Conservation (phyloP, 2,329 filamentous ascomycete genomes). For the Fulvia fulva region DNA sequence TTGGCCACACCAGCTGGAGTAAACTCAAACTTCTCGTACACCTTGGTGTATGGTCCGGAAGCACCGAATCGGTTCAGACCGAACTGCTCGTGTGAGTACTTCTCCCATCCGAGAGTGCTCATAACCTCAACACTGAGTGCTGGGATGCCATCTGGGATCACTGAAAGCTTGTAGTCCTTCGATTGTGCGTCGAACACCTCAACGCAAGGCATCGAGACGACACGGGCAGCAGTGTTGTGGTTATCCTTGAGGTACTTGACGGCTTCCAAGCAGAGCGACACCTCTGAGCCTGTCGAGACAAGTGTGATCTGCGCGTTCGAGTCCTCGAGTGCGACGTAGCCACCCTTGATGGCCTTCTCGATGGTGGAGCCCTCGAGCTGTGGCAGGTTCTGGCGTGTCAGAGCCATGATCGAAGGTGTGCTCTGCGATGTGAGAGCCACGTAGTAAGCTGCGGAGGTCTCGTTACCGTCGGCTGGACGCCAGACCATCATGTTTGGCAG, state of each 20-base stretch:
- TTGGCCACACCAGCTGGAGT: constrained; percentile 95
- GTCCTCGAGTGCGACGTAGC: constrained; percentile 83
- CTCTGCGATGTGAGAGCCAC: constrained; percentile 82
- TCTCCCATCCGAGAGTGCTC: constrained; percentile 97
- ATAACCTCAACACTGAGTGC: constrained; percentile 93
- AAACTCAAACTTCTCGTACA: constrained; percentile 99
- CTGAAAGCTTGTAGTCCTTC: constrained; percentile 91
- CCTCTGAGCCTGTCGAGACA: constrained; percentile 93
- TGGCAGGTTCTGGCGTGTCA: constrained; percentile 96
- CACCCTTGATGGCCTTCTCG: constrained; percentile 88
- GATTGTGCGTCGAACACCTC: constrained; percentile 92
- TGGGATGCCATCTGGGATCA: constrained; percentile 91
- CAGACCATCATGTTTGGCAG: constrained; percentile 99
- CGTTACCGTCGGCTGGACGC: constrained; percentile 97
- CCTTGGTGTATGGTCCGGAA: constrained; percentile 93
- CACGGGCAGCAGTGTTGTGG: constrained; percentile 79
- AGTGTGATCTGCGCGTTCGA: constrained; percentile 82
- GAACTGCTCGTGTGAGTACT: constrained; percentile 99
- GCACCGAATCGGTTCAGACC: constrained; percentile 98
- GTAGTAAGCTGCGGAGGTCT: constrained; percentile 97
- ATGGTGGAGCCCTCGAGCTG: constrained; percentile 93
- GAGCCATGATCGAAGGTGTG: constrained; percentile 87
- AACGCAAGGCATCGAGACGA: constrained; percentile 94
- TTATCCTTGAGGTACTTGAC: constrained; percentile 88
- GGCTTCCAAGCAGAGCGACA: constrained; percentile 87